These are phyloP conservation scores for Boletus eberwhitei DNA, from an alignment of 768 basidiomycete genomes.

Conservation along the genomic window DNA sequence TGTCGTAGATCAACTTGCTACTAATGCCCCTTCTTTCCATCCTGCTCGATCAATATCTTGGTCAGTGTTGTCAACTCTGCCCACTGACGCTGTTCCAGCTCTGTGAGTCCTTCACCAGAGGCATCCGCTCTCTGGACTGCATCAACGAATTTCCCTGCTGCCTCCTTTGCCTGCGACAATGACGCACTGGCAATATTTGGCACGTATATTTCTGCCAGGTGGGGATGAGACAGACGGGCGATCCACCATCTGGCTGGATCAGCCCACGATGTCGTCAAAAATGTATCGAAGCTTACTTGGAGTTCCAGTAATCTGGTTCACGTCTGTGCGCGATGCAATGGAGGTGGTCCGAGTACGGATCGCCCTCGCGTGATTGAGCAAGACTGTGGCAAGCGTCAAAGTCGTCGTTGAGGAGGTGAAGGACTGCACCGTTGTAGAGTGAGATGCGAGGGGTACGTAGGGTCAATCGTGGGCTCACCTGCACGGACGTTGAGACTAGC, in stretches of 20 bases:
- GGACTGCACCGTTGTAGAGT: conserved; percentile 1
- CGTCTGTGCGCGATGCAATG: conserved; percentile 23
- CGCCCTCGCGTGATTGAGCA: conserved; percentile 17
- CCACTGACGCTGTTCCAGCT: conserved; percentile 21
- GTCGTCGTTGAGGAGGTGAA: conserved; percentile 23
- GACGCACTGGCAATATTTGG: conserved; percentile 3
- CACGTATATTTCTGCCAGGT: conserved; percentile 17
- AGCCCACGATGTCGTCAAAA: not conserved
- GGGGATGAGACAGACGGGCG: conserved; percentile 13
- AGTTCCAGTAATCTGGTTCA: conserved; percentile 22
- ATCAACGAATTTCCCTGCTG: conserved; percentile 10
- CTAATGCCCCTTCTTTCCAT: not conserved
- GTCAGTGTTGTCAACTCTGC: conserved; percentile 17
- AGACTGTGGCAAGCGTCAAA: conserved; percentile 19
- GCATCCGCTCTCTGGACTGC: conserved; percentile 8
- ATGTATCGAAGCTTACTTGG: conserved; percentile 5
- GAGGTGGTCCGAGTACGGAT: conserved; percentile 21
- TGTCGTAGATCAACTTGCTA: not conserved
- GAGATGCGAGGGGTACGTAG: not conserved
- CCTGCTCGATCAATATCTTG: conserved; percentile 12
- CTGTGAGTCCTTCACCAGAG: conserved; percentile 6
- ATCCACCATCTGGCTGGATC: conserved; percentile 15
- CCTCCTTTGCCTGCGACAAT: conserved; percentile 6
- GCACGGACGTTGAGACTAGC: conserved; percentile 14
- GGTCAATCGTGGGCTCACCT: not conserved